Evolutionary conservation across 2,329 filamentous ascomycete species (phyloP).

Genomic region (Monilinia laxa): DNA sequence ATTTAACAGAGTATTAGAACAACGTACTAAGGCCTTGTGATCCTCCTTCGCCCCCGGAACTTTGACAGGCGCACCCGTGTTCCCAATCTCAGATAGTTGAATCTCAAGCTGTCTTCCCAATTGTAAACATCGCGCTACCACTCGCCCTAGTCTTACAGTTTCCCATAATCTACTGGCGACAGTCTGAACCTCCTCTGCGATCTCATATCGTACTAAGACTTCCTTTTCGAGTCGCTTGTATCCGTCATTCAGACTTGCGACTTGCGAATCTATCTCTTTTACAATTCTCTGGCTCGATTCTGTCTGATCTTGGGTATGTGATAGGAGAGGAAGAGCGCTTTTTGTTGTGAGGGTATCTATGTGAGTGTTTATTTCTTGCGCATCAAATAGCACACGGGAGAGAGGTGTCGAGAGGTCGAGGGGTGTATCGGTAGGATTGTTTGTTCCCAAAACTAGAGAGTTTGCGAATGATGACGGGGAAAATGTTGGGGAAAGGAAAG

Average conservation of each 20-base stretch:
- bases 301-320: constrained; percentile 73
- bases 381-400: constrained; percentile 90
- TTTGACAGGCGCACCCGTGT: constrained; percentile 40
- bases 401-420: constrained; percentile 93
- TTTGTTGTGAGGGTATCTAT: constrained; percentile 87
- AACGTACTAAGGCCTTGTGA: constrained; percentile 76
- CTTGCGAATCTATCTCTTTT: constrained; percentile 73
- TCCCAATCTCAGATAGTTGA: constrained; percentile 69
- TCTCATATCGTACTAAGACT: constrained; percentile 80
- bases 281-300: constrained; percentile 71
- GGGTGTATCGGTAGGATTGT: constrained; percentile 85
- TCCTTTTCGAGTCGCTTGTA: constrained; percentile 85
- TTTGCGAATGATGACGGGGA: constrained; percentile 83
- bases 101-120: constrained; percentile 83
- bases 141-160: constrained; percentile 72
- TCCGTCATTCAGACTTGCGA: constrained; percentile 76
- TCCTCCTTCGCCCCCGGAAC: constrained; percentile 54
- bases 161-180: constrained; percentile 78
- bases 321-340: constrained; percentile 76
- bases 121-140: constrained; percentile 75
- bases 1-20: constrained; percentile 74
- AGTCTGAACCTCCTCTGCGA: constrained; percentile 76
- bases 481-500: constrained; percentile 82
- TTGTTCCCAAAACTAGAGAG: constrained; percentile 81
- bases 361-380: constrained; percentile 94